Base-by-base conservation (phyloP, 345 rosid species). In the Laguncularia racemosa region DNA sequence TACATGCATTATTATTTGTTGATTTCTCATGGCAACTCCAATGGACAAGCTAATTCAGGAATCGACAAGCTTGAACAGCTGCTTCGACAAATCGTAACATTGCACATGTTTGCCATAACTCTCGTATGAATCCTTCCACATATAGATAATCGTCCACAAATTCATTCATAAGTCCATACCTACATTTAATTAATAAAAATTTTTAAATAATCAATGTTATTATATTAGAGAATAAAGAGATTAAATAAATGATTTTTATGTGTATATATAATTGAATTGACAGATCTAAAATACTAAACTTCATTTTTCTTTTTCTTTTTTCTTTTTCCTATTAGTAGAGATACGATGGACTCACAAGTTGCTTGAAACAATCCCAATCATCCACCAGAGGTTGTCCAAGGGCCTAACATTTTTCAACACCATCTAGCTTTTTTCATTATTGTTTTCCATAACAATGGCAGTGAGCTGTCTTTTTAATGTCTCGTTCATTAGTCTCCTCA, bases 311-410 rank as follows among this genome's bases (percentile, higher is more conserved):
- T n/a, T n/a, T n/a, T n/a, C n/a, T n/a, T n/a, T 14, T 45, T 18
- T 7, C n/a, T 16, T 14, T 12, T 15, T 10, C 26, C 28, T 28
- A 45, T 23, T 16, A 10, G 18, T 14, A 20, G 44, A 20, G 19
- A n/a, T 16, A 38, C 7, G 16, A 55, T n/a, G 19, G 20, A 53
- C 52, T 61, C 59, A 70, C 83, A 52, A 79, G 63, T 20, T 19
- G 19, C 53, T 73, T 79, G n/a, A 79, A 58, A 75, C 84, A 73
- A 58, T 73, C 67, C 84, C 84, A 76, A 14, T 79, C 73, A 44
- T 73, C 75, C 0, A 73, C 84, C 44, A 79, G 69, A 52, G 77
- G 69, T 15, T 63, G 65, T 4, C 71, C 73, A 1, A 64, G 3
- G 78, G 62, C 47, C 74, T 52, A 16, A 66, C 65, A 6, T 17